phyloP scores from a whole-genome alignment of 2,329 filamentous ascomycete species.

The Apiospora hydei region DNA sequence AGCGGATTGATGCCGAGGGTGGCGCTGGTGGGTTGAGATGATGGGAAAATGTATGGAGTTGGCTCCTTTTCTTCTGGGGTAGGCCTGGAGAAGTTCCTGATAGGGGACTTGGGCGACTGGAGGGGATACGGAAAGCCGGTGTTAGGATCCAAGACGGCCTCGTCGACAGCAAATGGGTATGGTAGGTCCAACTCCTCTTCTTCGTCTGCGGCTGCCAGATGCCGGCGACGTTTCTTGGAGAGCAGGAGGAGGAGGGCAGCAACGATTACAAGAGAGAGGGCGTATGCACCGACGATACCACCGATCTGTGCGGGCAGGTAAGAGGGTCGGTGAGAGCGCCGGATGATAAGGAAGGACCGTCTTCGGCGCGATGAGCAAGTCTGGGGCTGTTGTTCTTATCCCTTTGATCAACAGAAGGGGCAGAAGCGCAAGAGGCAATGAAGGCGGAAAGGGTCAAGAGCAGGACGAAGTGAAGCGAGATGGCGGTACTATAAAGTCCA shows the following conservation, averaged over 20 bases:
- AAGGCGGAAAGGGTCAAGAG: conserved; percentile 37
- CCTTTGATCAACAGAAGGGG: conserved; percentile 36
- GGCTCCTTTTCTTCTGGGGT: conserved; percentile 45
- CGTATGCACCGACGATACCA: conserved; percentile 84
- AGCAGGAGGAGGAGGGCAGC: conserved; percentile 70
- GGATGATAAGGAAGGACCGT: conserved; percentile 66
- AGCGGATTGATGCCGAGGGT: conserved; percentile 67
- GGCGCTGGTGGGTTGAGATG: not conserved
- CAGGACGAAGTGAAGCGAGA: conserved; percentile 37
- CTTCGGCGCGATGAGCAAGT: conserved; percentile 61
- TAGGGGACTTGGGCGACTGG: conserved; percentile 43
- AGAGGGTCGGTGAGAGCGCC: conserved; percentile 64
- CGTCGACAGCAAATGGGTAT: conserved; percentile 31
- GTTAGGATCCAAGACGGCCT: conserved; percentile 33
- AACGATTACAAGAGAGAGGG: conserved; percentile 77
- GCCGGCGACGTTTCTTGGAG: conserved; percentile 61
- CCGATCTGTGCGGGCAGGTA: conserved; percentile 84
- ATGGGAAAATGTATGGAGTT: conserved; percentile 51
- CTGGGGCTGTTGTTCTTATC: conserved; percentile 35
- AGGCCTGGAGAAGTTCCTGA: conserved; percentile 61
- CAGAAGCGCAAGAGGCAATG: conserved; percentile 38
- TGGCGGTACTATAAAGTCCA: conserved; percentile 42
- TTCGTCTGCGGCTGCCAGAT: conserved; percentile 60
- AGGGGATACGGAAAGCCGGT: conserved; percentile 36
- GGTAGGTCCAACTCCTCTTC: conserved; percentile 56